Conservation (phyloP, 164 flowering plant genomes). For the Vitis riparia region DNA sequence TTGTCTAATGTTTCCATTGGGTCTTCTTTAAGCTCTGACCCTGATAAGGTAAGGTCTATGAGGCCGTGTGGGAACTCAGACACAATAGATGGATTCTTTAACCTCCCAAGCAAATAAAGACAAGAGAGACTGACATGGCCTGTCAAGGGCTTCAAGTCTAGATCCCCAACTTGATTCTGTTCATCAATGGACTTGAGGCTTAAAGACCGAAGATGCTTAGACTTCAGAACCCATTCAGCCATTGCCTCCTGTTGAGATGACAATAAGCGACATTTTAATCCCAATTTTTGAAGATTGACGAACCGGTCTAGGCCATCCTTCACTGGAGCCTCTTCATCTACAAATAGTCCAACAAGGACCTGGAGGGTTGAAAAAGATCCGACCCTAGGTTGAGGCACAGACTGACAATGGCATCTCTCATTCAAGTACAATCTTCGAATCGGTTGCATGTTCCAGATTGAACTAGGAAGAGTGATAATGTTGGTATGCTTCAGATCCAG, state of each 20-base stretch:
- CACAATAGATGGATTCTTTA: neutral
- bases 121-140: slow-evolving; percentile 6
- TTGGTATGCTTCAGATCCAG: no score
- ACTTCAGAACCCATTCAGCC: slow-evolving; percentile 12
- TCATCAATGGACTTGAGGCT: slow-evolving; percentile 20
- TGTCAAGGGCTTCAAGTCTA: slow-evolving; percentile 9
- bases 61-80: slow-evolving; percentile 1
- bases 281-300: no score
- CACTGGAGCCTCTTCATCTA: no score
- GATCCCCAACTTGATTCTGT: slow-evolving; percentile 6
- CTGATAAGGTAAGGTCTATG: slow-evolving; percentile 9
- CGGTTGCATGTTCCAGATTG: no score
- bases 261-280: no score
- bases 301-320: no score
- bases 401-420: no score
- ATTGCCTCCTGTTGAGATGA: neutral
- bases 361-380: no score
- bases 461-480: no score
- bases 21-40: slow-evolving; percentile 8
- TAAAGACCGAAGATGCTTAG: slow-evolving; percentile 18
- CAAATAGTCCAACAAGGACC: no score
- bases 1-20: slow-evolving; percentile 9
- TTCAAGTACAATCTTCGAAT: no score
- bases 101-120: slow-evolving; percentile 17
- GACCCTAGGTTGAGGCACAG: no score